Evolutionary conservation across 805 yeast genomes (phyloP), one percentile per base, ranked within the genome.

Genomic region (Helenozyma baotianmanensis): DNA sequence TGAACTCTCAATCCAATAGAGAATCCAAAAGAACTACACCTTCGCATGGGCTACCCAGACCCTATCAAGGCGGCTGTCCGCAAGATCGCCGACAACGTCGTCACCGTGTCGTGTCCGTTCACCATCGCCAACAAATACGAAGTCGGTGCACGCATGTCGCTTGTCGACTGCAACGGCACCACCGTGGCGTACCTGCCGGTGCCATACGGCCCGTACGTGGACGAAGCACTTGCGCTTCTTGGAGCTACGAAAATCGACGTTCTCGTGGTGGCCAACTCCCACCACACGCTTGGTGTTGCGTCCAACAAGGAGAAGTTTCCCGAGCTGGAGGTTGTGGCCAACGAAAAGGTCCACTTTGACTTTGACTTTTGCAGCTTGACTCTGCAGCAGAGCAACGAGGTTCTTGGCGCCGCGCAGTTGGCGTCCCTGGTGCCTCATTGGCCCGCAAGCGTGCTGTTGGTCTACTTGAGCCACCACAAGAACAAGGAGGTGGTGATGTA

Each of bases 401-500:
- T 28, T 13, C 14, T 18, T 6, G 45, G 42, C n/a, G 25, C 41
- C 35, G 18, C 23, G 18, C n/a, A n/a, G n/a, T 23, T 39, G 24
- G 23, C 38, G 9, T 40, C 35, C 14, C 30, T 41, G 17, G 9
- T 15, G 6, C n/a, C n/a, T n/a, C n/a, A n/a, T n/a, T 32, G 34
- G 24, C 30, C 31, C 18, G 34, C 36, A 15, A 25, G 36, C 32
- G 29, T 47, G 11, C 27, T 40, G 31, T 35, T 47, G 14, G 36
- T 45, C 9, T 39, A 25, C 31, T 30, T 47, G 27, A 26, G 27
- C 11, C 14, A 18, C 28, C 40, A 38, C 32, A 30, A 27, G 25
- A 35, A 28, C 36, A 35, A 33, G 21, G 53, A 48, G 16, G 21
- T 45, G 21, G 47, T 42, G n/a, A 15, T 45, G 30, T 42, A 28